Base-by-base conservation (phyloP, 1,139 yeast genomes). In the Geotrichum macrosporum region DNA sequence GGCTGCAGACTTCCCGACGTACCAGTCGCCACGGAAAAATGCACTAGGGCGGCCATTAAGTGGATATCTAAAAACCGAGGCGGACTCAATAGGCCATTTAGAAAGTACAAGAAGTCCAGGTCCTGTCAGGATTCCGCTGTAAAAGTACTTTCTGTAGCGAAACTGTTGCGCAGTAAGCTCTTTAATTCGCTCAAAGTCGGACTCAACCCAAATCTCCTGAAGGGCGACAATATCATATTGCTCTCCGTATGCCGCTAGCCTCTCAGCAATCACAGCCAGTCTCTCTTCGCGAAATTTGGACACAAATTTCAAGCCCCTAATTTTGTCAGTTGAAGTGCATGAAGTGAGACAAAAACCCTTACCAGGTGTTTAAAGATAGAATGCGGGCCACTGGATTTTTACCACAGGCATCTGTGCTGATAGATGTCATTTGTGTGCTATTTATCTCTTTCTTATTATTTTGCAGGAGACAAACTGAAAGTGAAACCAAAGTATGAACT, bases 1-100 rank as follows among this genome's bases (percentile, higher is more conserved):
- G 0, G 95, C 85, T 18, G 88, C 77, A 20, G 94, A 77, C 63
- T 92, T 92, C 2, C 99, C 99, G 20, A 94, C 99, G 56, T 77
- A 86, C 95, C 96, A 92, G 64, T 92, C 99, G 24, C 99, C 99
- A 51, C 97, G 70, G 68, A 78, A 84, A 53, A 94, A 82, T 0
- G 98, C 98, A 32, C 89, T 80, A 1, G 97, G 95, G 43, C 96
- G 73, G 1, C 99, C 99, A 65, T 89, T 92, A 51, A 92, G 77
- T 0, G 96, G 95, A 61, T 86, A 92, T 36, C 95, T 69, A 60
- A 84, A 84, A 42, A 92, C 67, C 59, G 83, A 84, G 0, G 95
- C 79, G 26, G 81, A 78, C 44, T 75, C 80, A 29, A 92, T 87
- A 2, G 96, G 96, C 56, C 85, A 77, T 57, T 84, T 81, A 8